Evolutionary conservation across 2,329 filamentous ascomycete species (phyloP).

Genomic region (Apiospora sp.): DNA sequence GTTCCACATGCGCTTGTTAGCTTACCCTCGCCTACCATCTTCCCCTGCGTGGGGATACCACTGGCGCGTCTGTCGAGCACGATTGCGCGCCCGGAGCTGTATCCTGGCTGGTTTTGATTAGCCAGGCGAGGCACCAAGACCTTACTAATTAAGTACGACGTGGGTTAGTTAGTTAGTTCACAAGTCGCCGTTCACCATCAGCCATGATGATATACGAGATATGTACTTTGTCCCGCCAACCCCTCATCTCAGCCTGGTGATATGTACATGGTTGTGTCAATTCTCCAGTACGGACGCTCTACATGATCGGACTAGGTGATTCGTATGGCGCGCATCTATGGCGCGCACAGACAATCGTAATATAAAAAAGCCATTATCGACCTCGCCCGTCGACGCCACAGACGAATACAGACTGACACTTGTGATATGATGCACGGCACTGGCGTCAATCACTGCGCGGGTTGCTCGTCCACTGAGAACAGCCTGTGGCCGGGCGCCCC

Average conservation of each 20-base stretch:
- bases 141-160: background rate
- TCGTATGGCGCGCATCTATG: slow-evolving; percentile 2
- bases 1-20: background rate
- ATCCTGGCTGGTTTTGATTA: background rate
- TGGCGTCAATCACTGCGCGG: slow-evolving; percentile 11
- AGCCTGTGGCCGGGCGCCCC: slow-evolving; percentile 3
- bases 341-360: slow-evolving; percentile 4
- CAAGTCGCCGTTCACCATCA: background rate
- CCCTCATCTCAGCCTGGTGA: slow-evolving; percentile 1
- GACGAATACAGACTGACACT: background rate
- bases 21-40: background rate
- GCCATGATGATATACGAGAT: background rate
- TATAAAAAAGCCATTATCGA: background rate
- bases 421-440: background rate
- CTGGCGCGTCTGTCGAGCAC: background rate
- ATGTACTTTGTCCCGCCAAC: background rate
- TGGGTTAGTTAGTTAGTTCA: background rate
- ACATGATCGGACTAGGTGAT: background rate
- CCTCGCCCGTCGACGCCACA: slow-evolving; percentile 3
- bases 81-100: background rate
- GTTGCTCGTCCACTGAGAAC: background rate
- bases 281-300: background rate
- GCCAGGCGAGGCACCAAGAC: background rate
- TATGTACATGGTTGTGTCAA: background rate
- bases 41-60: background rate